Evolutionary conservation across 1,284 basidiomycete species (phyloP).

Genomic region (Tranzscheliella williamsii): DNA sequence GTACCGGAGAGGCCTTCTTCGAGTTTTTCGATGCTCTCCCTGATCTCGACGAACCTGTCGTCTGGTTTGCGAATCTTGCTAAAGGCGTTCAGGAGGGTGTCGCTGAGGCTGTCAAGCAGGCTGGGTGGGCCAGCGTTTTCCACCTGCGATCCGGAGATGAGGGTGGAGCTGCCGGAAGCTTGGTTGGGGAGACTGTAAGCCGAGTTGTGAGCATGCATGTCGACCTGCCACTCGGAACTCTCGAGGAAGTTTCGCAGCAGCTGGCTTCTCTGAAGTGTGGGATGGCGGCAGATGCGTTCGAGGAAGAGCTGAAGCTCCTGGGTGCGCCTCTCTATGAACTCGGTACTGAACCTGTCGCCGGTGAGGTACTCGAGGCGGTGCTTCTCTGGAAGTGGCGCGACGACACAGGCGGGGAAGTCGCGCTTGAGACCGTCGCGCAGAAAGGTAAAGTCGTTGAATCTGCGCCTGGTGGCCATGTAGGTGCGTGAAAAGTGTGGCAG

Average conservation of each 20-base stretch:
- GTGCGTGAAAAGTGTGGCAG: conserved; percentile 70
- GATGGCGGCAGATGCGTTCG: conserved; percentile 85
- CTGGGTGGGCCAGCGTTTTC: conserved; percentile 31
- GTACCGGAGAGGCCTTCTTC: conserved; percentile 83
- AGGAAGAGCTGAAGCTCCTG: conserved; percentile 90
- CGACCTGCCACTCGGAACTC: conserved; percentile 84
- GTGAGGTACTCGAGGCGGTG: conserved; percentile 90
- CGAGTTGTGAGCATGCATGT: conserved; percentile 57
- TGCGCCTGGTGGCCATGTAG: conserved; percentile 74
- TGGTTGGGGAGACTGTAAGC: conserved; percentile 12
- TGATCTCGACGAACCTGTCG: conserved; percentile 88
- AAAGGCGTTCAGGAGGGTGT: conserved; percentile 93
- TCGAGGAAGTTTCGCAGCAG: conserved; percentile 89
- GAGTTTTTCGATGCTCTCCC: conserved; percentile 87
- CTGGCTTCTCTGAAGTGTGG: conserved; percentile 87
- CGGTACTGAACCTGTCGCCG: conserved; percentile 91
- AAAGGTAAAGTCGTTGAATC: conserved; percentile 97
- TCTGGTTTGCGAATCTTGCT: conserved; percentile 94
- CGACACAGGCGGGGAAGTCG: conserved; percentile 94
- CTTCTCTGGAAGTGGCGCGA: conserved; percentile 94
- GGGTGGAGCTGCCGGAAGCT: conserved; percentile 4
- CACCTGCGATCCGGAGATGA: conserved; percentile 17
- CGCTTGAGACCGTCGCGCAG: conserved; percentile 82
- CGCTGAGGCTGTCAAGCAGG: conserved; percentile 79
- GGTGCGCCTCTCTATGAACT: conserved; percentile 90